Conservation (phyloP, 2,329 filamentous ascomycete species). For the Penicillium sp. region DNA sequence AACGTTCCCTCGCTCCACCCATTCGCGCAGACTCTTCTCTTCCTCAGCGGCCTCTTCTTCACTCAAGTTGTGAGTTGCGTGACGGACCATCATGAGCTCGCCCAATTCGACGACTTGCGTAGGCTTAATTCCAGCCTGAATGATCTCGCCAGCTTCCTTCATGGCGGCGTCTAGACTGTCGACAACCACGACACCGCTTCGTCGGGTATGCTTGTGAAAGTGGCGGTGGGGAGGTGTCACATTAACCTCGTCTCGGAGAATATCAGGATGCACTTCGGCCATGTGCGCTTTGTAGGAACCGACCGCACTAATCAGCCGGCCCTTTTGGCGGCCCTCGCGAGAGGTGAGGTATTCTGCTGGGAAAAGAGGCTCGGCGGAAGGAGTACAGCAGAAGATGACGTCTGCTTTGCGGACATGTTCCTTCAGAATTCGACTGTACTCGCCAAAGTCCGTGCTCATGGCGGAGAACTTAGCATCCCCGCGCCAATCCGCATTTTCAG, state of each 20-base stretch:
- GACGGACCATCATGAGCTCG: conserved; percentile 68
- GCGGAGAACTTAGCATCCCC: conserved; percentile 65
- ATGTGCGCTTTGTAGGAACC: conserved; percentile 65
- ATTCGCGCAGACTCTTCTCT: conserved; percentile 52
- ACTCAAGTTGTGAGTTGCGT: conserved; percentile 44
- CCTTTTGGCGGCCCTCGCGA: conserved; percentile 44
- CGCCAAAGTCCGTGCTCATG: conserved; percentile 69
- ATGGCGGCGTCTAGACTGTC: conserved; percentile 74
- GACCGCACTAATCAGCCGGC: conserved; percentile 44
- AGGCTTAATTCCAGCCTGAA: conserved; percentile 70
- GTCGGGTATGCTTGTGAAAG: conserved; percentile 52
- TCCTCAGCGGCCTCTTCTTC: conserved; percentile 34
- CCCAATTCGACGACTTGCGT: conserved; percentile 83
- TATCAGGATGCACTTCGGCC: conserved; percentile 76
- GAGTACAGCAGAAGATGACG: conserved; percentile 86
- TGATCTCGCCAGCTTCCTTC: conserved; percentile 81
- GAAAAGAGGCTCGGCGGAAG: conserved; percentile 71
- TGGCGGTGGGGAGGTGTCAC: conserved; percentile 45
- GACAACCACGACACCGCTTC: conserved; percentile 61
- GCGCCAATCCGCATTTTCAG: conserved; percentile 60
- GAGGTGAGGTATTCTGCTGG: conserved; percentile 70
- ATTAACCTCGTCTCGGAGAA: conserved; percentile 64
- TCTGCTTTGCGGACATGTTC: conserved; percentile 68
- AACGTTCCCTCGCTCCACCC: conserved; percentile 62
- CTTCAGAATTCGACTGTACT: conserved; percentile 65